Percentiles rank a stretch among this genome's conserved stretches.
Evolutionary conservation across 768 basidiomycete species (phyloP).

Genomic region (Psilocybe subaeruginosa): DNA sequence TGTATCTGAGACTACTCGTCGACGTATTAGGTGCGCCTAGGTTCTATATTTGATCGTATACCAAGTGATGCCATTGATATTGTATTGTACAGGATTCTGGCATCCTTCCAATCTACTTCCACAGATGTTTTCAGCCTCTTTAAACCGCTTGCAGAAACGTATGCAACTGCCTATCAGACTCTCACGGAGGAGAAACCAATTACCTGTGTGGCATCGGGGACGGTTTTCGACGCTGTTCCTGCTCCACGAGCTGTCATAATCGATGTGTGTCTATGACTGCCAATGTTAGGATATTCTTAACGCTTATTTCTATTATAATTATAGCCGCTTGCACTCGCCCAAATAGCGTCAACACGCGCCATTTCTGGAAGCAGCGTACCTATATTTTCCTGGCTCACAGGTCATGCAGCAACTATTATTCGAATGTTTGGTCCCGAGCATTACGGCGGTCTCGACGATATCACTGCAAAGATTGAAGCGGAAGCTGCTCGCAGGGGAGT

Average conservation of each 20-base stretch:
- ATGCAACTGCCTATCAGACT: neutral
- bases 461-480: neutral
- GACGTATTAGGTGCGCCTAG: conserved; percentile 1
- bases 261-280: neutral
- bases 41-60: too few relatives aligned
- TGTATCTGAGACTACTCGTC: neutral
- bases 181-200: neutral
- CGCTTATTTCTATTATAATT: neutral
- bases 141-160: neutral
- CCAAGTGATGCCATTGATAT: too few relatives aligned
- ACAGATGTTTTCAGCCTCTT: neutral
- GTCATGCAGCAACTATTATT: neutral
- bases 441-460: neutral
- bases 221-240: conserved; percentile 4
- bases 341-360: neutral
- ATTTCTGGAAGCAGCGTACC: neutral
- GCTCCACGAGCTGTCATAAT: neutral
- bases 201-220: neutral
- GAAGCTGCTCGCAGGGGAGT: neutral
- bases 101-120: neutral
- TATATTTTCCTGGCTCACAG: neutral
- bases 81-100: too few relatives aligned
- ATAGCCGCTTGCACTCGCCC: neutral
- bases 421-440: neutral
- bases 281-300: too few relatives aligned